Evolutionary conservation across 2,329 filamentous ascomycete genomes (phyloP).

Genomic region (Orbilia oligospora): DNA sequence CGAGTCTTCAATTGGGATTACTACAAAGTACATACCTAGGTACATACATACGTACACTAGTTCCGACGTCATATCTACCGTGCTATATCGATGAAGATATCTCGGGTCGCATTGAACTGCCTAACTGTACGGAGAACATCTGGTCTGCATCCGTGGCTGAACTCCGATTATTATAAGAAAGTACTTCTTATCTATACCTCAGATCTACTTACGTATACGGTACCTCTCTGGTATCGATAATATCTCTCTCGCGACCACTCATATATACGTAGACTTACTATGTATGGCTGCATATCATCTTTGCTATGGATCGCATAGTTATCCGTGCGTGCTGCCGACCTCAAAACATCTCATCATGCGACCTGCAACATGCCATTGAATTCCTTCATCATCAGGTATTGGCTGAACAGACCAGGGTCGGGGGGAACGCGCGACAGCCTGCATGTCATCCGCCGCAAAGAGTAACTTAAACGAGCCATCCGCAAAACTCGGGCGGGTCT

Average conservation of each 20-base stretch:
- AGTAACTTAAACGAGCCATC: conserved; percentile 60
- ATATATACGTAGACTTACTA: not conserved
- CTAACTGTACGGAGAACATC: not conserved
- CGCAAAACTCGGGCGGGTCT: conserved; percentile 54
- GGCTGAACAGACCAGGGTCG: not conserved
- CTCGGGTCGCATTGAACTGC: conserved; percentile 30
- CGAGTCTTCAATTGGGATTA: no score
- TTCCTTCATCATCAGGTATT: not conserved
- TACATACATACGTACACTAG: no score
- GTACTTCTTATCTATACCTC: not conserved
- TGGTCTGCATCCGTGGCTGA: conserved; percentile 1
- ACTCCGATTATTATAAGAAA: not conserved
- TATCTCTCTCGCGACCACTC: not conserved
- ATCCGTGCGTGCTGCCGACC: not conserved
- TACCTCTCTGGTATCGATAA: not conserved
- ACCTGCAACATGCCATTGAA: not conserved
- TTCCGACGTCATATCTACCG: not conserved
- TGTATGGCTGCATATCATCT: not conserved
- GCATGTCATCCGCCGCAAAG: conserved; percentile 59
- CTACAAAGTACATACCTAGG: no score
- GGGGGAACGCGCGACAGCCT: conserved; percentile 22
- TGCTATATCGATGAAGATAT: conserved; percentile 1
- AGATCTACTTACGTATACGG: no score
- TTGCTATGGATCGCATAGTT: not conserved
- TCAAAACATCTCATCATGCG: not conserved